Percentiles rank a stretch among this genome's conserved stretches.
phyloP scores from a whole-genome alignment of 306 rosid genomes.

The Lagenaria siceraria region DNA sequence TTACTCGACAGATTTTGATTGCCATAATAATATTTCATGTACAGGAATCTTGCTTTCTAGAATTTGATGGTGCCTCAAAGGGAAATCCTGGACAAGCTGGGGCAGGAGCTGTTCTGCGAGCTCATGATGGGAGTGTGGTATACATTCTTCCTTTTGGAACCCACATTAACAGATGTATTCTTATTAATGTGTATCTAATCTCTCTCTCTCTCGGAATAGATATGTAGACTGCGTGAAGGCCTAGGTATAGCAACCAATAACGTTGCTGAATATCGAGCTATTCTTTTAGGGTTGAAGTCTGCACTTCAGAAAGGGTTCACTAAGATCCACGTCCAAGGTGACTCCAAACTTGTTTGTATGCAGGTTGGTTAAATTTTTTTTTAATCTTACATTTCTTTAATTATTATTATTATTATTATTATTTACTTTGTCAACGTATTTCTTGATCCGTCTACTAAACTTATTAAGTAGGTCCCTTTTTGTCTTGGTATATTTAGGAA shows the following conservation, averaged over 20 bases:
- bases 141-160: slow-evolving; percentile 12
- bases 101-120: slow-evolving; percentile 77
- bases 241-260: slow-evolving; percentile 63
- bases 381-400: background rate
- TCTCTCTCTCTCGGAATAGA: slow-evolving; percentile 28
- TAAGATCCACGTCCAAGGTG: slow-evolving; percentile 52
- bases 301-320: slow-evolving; percentile 75
- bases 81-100: slow-evolving; percentile 97
- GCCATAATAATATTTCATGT: slow-evolving; percentile 9
- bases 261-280: slow-evolving; percentile 89
- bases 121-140: slow-evolving; percentile 84
- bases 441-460: background rate
- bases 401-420: too few species aligned
- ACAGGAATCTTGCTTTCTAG: slow-evolving; percentile 54
- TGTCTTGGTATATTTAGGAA: background rate
- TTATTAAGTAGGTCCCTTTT: background rate
- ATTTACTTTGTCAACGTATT: background rate
- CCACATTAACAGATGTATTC: background rate
- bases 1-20: background rate
- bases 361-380: slow-evolving; percentile 47
- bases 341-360: slow-evolving; percentile 92
- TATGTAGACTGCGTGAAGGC: slow-evolving; percentile 80
- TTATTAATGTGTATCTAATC: background rate
- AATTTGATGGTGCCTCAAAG: slow-evolving; percentile 81
- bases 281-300: slow-evolving; percentile 75